Evolutionary conservation across 2,329 filamentous ascomycete genomes (phyloP), one percentile per base, ranked within the genome.

Genomic region (Dactylellina parvicollis): DNA sequence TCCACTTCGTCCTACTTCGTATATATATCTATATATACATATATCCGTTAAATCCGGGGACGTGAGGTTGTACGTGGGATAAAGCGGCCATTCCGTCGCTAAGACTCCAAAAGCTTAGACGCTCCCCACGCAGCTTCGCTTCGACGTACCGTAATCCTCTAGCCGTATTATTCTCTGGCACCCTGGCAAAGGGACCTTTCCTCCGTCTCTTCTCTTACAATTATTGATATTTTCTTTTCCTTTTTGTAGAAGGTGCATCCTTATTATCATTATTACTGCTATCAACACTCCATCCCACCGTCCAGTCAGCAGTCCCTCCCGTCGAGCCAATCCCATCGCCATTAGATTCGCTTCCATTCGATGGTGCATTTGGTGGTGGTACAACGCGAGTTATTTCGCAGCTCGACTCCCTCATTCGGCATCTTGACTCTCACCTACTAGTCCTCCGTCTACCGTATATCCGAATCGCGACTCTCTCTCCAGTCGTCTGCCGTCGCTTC

Each of bases 321-420:
- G 4, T 4, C 9, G 8, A 46, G 38, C 10, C 26, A 49, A 34
- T 47, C 24, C 24, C 36, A 38, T 49, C 38, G 36, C 42, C 49
- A 24, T 56, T 30, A 40, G n/a, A 44, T 38, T 16, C 16, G 32
- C 22, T 44, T 20, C 40, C 9, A 7, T 44, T 44, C 40, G 40
- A 44, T 44, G 30, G 34, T 38, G 10, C 12, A 38, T 38, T 38
- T 38, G 34, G 59, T 62, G 34, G 59, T 62, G 44, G 46, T 34
- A 72, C 67, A 72, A 72, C 67, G 67, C 67, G 59, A 65, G 44
- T 34, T 26, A 28, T 56, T 72, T 60, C 67, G 59, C 59, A 52
- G 54, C 38, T 52, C 59, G 54, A 60, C 67, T 65, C 59, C 67
- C 67, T 65, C 50, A 54, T 71, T 57, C 57, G 66, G 57, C 20